Base-by-base conservation (phyloP, 1,139 yeast species). In the Torulaspora globosa region DNA sequence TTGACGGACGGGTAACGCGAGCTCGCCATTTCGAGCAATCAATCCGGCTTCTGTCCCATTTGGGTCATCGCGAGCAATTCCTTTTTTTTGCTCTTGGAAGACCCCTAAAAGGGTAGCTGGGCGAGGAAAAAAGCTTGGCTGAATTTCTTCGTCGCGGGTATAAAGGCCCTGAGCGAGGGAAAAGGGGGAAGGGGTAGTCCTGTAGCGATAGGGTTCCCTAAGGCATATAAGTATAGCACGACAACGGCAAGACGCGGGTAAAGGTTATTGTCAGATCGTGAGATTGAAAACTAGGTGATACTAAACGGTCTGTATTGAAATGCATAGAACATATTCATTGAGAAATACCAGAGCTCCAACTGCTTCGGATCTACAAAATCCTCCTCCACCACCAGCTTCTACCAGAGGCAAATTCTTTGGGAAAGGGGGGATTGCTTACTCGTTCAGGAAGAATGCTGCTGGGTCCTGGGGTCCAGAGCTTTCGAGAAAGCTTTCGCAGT, bases 251-350 rank as follows among this genome's bases (percentile, higher is more conserved):
- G 21, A 23, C 10, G 6, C 19, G 27, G 16, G 11, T n/a, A n/a
- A 18, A 32, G 26, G 24, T 14, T 29, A 16, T 16, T 14, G 30
- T 18, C 8, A 10, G n/a, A 18, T n/a, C 30, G 32, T 29, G 2
- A 16, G n/a, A 21, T 21, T 21, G 19, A n/a, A n/a, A n/a, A n/a
- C n/a, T 18, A 18, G 5, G 19, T 18, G 19, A 18, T 18, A 18
- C 19, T 18, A 18, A 5, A 18, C 19, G 5, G 5, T 5, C 5
- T 24, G 3, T 5, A 11, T 11, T 19, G 44, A 11, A 58, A 92
- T 92, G 98, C 97, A 92, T 79, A 86, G 97, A 84, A 90, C 98
- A 43, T 92, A 92, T 71, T 92, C 97, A 33, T 78, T 92, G 72
- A 89, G 98, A 80, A 82, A 89, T 58, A 72, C 84, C 48, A 86